These are phyloP conservation scores for Adiantum capillusveneris DNA, from an alignment of 75 land plant species.

Conservation along the genomic window DNA sequence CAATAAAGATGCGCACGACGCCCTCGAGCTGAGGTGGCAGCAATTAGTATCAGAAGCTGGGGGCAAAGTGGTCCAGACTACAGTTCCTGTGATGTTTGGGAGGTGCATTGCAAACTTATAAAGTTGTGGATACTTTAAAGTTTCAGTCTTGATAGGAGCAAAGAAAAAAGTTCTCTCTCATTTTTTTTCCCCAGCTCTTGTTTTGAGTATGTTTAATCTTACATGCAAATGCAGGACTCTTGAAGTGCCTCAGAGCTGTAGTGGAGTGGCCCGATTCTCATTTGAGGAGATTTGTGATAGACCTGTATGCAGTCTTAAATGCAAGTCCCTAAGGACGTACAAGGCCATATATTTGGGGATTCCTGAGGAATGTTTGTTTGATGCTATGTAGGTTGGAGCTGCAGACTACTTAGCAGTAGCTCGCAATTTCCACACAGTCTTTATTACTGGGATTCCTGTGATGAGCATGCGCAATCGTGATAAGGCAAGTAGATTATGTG, in stretches of 20 bases:
- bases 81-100: constrained; percentile 92
- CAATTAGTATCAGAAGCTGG: constrained; percentile 30
- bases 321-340: background rate
- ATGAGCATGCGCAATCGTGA: constrained; percentile 97
- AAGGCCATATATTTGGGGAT: too few relatives aligned
- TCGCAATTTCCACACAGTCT: constrained; percentile 81
- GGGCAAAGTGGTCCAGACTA: constrained; percentile 35
- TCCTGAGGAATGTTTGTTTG: background rate
- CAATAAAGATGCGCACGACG: constrained; percentile 18
- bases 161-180: too few relatives aligned
- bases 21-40: constrained; percentile 58
- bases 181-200: too few relatives aligned
- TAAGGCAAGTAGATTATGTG: constrained; percentile 42
- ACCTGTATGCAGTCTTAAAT: constrained; percentile 42
- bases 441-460: constrained; percentile 76
- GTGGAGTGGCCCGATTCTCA: constrained; percentile 81
- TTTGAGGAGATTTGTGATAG: constrained; percentile 91
- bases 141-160: too few relatives aligned
- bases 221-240: constrained; percentile 31
- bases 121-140: background rate
- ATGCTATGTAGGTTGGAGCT: constrained; percentile 75
- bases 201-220: too few relatives aligned
- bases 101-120: constrained; percentile 35
- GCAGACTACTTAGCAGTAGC: constrained; percentile 96
- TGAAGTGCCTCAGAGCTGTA: constrained; percentile 74